Base-by-base conservation (phyloP, 2,329 filamentous ascomycete species). In the Chrysosporium queenslandicum region DNA sequence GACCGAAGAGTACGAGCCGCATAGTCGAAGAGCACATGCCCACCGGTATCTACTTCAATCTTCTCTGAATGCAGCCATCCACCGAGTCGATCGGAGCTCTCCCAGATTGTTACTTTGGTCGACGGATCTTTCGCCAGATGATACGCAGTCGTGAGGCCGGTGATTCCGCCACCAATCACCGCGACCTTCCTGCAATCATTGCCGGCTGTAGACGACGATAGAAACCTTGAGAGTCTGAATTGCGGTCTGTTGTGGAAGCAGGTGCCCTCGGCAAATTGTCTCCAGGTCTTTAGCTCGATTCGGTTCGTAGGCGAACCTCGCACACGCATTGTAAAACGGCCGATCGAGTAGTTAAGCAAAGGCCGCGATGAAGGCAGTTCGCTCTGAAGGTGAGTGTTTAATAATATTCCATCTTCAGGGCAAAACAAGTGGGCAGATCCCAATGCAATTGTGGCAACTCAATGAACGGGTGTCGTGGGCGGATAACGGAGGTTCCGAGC, bases 151-250 rank as follows among this genome's bases (percentile, higher is more conserved):
- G 84, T 79, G 45, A 95, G 77, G 47, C 89, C 89, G 1, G 87
- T 92, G 64, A 95, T 82, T 37, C 89, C 89, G 55, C 83, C 87
- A 49, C 89, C 89, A 27, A 94, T 68, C 48, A 94, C 75, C 21
- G 85, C 87, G 16, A 59, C 53, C 4, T 41, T 41, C 34, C 27
- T 50, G 1, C 1, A 8, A 45, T 53, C 37, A 49, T 43, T 51
- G 21, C 23, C 6, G 9, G 29, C 8, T 39, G 41, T 40, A 2
- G 50, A 40, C 6, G 43, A 46, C 18, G 5, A n/a, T 39, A 21
- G 20, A 7, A 8, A 27, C 21, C 16, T 42, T n/a, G 34, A 30
- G 29, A 42, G 27, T 18, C 3, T 11, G 29, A 42, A 11, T 14
- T 16, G 25, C 18, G 47, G 25, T 42, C 37, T 50, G 36, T 4